Base-by-base conservation (phyloP, 1,139 yeast genomes). In the Kodamaea plutei region DNA sequence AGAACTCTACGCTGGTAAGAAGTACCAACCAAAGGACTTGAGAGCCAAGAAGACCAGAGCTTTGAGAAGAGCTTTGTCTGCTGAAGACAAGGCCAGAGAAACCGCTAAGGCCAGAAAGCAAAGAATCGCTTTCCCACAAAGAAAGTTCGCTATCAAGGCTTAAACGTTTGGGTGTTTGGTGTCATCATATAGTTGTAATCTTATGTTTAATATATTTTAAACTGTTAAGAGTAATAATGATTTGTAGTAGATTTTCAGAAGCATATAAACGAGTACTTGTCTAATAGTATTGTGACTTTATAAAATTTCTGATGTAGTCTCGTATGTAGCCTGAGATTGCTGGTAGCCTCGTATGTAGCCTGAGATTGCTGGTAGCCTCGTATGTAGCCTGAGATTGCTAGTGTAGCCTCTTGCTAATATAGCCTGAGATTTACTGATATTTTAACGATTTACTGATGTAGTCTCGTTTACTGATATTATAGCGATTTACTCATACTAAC, bases 1-100 rank as follows among this genome's bases (percentile, higher is more conserved):
- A 72, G 94, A 84, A 64, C 83, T 84, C 79, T 89, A 88, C 91
- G 78, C 79, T 55, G 95, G 89, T 73, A 88, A 88, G 82, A 89
- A 88, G 76, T 84, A 80, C 81, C 78, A 81, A 69, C 98, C 98
- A 77, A 89, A 89, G 79, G 97, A 89, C 69, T 81, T 91, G 74
- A 91, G 97, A 78, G 95, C 87, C 61, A 91, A 91, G 89, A 85
- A 91, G 84, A 91, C 98, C 73, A 91, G 97, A 82, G 97, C 98
- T 70, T 75, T 91, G 72, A 89, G 98, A 84, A 87, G 97, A 80
- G 79, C 81, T 68, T 80, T 91, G 67, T 80, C 96, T 69, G 76
- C 83, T 65, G 70, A 72, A 70, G 96, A 91, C 76, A 80, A 84
- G 64, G 62, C 77, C 55, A 73, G 74, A 68, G 71, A 74, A 69